These are phyloP conservation scores for Plasmodium yoelii DNA, from an alignment of 169 alveolate species.

Conservation along the genomic window DNA sequence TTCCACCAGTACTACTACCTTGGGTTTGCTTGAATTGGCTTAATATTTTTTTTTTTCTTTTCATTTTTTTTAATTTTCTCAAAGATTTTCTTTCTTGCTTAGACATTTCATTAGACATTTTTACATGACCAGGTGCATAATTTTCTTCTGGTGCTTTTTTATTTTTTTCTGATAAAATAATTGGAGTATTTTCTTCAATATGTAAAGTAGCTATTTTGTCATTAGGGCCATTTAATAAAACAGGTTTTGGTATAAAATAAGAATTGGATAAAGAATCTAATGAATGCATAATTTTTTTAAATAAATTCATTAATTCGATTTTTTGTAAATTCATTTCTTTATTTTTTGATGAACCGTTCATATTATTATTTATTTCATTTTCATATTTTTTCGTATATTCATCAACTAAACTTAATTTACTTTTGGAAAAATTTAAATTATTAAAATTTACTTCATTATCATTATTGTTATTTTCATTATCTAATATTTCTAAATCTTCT, in stretches of 20 bases:
- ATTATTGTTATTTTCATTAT: slow-evolving; percentile 16
- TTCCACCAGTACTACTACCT: slow-evolving; percentile 9
- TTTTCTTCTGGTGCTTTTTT: slow-evolving; percentile 58
- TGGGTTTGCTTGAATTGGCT: slow-evolving; percentile 1
- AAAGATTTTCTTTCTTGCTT: slow-evolving; percentile 48
- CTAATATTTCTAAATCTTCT: slow-evolving; percentile 75
- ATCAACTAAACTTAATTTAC: slow-evolving; percentile 85
- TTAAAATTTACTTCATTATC: slow-evolving; percentile 76
- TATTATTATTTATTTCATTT: slow-evolving; percentile 77
- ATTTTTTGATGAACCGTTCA: slow-evolving; percentile 59
- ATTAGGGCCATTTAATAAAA: slow-evolving; percentile 14
- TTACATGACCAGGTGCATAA: slow-evolving; percentile 14
- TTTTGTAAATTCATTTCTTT: slow-evolving; percentile 78
- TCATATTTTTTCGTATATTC: slow-evolving; percentile 84
- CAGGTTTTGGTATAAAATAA: slow-evolving; percentile 81
- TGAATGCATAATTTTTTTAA: slow-evolving; percentile 82
- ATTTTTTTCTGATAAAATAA: slow-evolving; percentile 35
- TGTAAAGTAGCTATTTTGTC: slow-evolving; percentile 25
- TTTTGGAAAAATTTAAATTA: slow-evolving; percentile 82
- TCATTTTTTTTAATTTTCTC: slow-evolving; percentile 38
- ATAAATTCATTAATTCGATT: slow-evolving; percentile 78
- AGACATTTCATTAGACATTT: slow-evolving; percentile 20
- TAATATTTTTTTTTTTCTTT: slow-evolving; percentile 39
- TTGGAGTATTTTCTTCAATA: slow-evolving; percentile 55
- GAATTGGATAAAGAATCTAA: slow-evolving; percentile 85